A percentile compares a stretch with the other conserved stretches of the same genome.
phyloP scores from a whole-genome alignment of 2,329 filamentous ascomycete species.

The Trichoderma koningii region DNA sequence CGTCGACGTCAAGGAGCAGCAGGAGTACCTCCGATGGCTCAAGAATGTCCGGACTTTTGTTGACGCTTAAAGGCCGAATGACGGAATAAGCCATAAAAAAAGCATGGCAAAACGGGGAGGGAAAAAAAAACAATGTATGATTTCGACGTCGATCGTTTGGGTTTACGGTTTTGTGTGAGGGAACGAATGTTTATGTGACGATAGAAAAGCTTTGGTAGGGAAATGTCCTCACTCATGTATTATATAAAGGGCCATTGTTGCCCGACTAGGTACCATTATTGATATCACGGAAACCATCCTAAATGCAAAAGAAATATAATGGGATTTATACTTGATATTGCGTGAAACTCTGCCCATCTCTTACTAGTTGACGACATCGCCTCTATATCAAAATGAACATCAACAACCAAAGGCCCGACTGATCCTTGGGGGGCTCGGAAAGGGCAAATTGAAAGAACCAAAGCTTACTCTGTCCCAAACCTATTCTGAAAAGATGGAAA shows the following conservation, averaged over 20 bases:
- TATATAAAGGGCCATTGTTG: constrained; percentile 19
- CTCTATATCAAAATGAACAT: neutral
- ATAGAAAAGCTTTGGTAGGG: constrained; percentile 23
- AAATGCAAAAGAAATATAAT: neutral
- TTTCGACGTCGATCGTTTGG: constrained; percentile 3
- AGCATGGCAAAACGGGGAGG: neutral
- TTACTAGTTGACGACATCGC: neutral
- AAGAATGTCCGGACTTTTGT: constrained; percentile 84
- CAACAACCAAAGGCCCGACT: neutral
- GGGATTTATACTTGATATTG: neutral
- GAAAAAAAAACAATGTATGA: constrained; percentile 6
- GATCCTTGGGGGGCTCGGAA: too few relatives aligned
- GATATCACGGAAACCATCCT: constrained; percentile 5
- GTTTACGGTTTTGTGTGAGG: constrained; percentile 1
- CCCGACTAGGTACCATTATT: neutral
- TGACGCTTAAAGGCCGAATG: constrained; percentile 57
- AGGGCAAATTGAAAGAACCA: neutral
- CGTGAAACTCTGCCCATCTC: neutral
- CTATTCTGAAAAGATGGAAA: neutral
- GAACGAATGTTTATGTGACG: constrained; percentile 12
- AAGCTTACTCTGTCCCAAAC: constrained; percentile 10
- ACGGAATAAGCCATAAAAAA: neutral
- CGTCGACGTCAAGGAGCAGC: constrained; percentile 98
- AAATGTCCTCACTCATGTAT: constrained; percentile 30
- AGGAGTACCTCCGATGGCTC: constrained; percentile 92